Percentiles rank a stretch among this genome's conserved stretches.
Evolutionary conservation across 148 eudicot species (phyloP).

Genomic region (Spergularia bocconei): DNA sequence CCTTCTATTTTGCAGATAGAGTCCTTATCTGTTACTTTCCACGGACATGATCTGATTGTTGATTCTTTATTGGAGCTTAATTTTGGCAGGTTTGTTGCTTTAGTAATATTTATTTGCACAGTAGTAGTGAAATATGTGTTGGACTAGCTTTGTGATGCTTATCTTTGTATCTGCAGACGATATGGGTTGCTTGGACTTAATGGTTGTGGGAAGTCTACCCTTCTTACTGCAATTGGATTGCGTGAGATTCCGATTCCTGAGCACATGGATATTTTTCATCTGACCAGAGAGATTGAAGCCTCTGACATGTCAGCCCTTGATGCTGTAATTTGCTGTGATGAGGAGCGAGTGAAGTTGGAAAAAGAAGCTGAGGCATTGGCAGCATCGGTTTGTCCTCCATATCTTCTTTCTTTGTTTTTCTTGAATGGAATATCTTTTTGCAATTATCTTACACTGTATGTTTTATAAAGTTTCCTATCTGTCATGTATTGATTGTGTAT

Average conservation of each 20-base stretch:
- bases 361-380: constrained; percentile 80
- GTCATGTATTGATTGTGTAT: not conserved
- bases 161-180: constrained; percentile 47
- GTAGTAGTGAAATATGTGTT: not conserved
- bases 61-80: constrained; percentile 92
- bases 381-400: constrained; percentile 51
- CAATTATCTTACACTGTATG: too few species aligned
- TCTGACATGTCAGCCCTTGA: constrained; percentile 93
- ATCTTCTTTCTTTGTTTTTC: not conserved
- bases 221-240: constrained; percentile 78
- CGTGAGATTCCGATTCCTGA: constrained; percentile 98
- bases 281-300: constrained; percentile 91
- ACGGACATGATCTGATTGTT: constrained; percentile 92
- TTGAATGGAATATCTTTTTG: too few species aligned
- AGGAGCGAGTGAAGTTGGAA: constrained; percentile 78
- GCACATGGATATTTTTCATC: constrained; percentile 97
- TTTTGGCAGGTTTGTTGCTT: constrained; percentile 71
- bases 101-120: not conserved
- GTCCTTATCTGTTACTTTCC: constrained; percentile 93
- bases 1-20: constrained; percentile 68
- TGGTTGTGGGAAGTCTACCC: constrained; percentile 99
- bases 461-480: not conserved
- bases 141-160: not conserved
- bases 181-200: constrained; percentile 96
- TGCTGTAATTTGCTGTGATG: constrained; percentile 88